Conservation (phyloP, 2,329 filamentous ascomycete genomes). For the Graphiopsis chlorocephala region DNA sequence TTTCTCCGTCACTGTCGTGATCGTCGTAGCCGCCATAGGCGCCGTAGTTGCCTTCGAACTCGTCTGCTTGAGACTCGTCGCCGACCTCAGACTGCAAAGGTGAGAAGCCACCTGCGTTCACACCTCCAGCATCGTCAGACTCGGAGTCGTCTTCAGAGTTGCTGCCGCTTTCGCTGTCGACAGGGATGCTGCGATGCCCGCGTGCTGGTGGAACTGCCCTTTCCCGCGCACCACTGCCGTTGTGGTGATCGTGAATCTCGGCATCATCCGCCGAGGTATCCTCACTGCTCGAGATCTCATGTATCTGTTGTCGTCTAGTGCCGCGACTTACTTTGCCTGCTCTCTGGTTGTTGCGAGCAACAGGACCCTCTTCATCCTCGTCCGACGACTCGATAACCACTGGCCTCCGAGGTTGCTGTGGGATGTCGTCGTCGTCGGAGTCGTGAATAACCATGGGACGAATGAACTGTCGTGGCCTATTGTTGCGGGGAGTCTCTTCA, state of each 20-base stretch:
- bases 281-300: constrained; percentile 18
- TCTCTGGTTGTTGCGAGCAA: constrained; percentile 18
- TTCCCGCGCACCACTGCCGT: not conserved
- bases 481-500: constrained; percentile 1
- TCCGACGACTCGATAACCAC: constrained; percentile 17
- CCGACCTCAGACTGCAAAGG: constrained; percentile 18
- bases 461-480: not conserved
- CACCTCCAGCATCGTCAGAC: constrained; percentile 15
- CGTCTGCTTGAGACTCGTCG: not conserved
- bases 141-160: constrained; percentile 19
- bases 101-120: constrained; percentile 20
- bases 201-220: not conserved
- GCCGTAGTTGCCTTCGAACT: not conserved
- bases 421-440: constrained; percentile 6
- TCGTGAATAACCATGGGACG: constrained; percentile 12
- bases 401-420: constrained; percentile 2
- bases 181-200: not conserved
- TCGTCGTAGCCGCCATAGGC: not conserved
- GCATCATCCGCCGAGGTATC: constrained; percentile 14
- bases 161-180: constrained; percentile 7
- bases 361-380: constrained; percentile 20
- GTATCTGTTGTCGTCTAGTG: constrained; percentile 7
- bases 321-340: constrained; percentile 11
- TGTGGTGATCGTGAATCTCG: constrained; percentile 15
- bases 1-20: not conserved